Evolutionary conservation across 2,329 filamentous ascomycete genomes (phyloP).

Genomic region (Bimuria novae-zelandiae): DNA sequence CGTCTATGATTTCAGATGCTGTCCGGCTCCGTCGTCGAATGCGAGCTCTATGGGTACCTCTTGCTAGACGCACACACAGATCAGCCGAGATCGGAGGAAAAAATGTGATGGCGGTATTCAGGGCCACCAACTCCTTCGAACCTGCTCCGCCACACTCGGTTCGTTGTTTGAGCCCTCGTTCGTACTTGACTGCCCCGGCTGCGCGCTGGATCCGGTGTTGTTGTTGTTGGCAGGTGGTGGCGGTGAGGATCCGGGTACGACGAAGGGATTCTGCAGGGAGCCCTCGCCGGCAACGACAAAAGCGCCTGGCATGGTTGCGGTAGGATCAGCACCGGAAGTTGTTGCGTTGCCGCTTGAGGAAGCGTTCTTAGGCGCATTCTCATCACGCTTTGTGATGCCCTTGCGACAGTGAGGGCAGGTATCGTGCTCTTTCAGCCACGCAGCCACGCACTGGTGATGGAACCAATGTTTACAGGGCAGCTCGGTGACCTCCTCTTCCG

Average conservation of each 20-base stretch:
- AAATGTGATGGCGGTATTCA: constrained; percentile 12
- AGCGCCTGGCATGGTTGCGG: constrained; percentile 34
- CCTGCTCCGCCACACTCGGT: constrained; percentile 31
- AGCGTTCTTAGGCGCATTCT: constrained; percentile 23
- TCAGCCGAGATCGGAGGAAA: constrained; percentile 5
- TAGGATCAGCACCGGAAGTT: constrained; percentile 13
- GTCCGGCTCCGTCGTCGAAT: constrained; percentile 4
- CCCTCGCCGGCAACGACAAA: constrained; percentile 29
- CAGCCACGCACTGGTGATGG: constrained; percentile 77
- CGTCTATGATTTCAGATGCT: constrained; percentile 1
- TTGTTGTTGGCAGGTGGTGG: constrained; percentile 8
- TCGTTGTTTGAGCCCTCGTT: constrained; percentile 13
- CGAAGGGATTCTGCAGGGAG: constrained; percentile 26
- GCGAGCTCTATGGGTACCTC: constrained; percentile 5
- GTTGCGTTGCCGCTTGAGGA: constrained; percentile 9
- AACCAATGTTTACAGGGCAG: constrained; percentile 95
- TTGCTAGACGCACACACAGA: constrained; percentile 4
- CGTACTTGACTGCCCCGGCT: not conserved
- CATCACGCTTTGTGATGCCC: constrained; percentile 49
- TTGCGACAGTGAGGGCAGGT: constrained; percentile 84
- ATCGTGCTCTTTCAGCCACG: constrained; percentile 89
- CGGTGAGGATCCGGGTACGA: constrained; percentile 19
- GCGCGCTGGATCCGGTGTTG: constrained; percentile 8
- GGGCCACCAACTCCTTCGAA: constrained; percentile 43
- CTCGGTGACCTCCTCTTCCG: constrained; percentile 74